Base-by-base conservation (phyloP, 352 stramenopile genomes). In the Thalassiosira mediterranea region DNA sequence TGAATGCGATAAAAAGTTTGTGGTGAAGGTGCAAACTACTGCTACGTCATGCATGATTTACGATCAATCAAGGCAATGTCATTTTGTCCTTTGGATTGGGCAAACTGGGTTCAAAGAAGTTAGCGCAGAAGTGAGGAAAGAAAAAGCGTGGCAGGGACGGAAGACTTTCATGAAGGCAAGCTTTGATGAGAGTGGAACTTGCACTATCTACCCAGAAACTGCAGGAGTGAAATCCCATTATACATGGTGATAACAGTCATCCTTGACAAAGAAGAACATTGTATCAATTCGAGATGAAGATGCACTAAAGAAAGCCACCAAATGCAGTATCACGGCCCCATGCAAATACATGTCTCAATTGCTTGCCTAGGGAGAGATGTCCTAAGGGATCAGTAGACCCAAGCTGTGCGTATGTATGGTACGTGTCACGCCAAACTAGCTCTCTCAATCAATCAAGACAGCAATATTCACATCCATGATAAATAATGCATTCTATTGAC, bases 111-210 rank as follows among this genome's bases (percentile, higher is more conserved):
- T 72, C 54, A 29, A 46, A 13, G 53, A 79, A 58, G 34, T 83
- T 5, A 21, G 42, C 1, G n/a, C 44, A 31, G 46, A 47, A 29
- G 57, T 71, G 15, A n/a, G 32, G 17, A 44, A 61, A 0, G 61
- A 83, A 28, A 23, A 13, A 10, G 34, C 74, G 1, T 75, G 26
- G 17, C 19, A 76, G 32, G 74, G 74, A 17, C 59, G 42, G 25
- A 83, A 83, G 26, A 69, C 60, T 28, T 83, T 69, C 37, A 59
- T 83, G 46, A 83, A 76, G 47, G 67, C 68, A 32, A 58, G 34
- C 2, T 83, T 83, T 72, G 68, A 79, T 51, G 19, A 44, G 7
- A 47, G 32, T 26, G 74, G 68, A 19, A 42, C 31, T 4, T 83
- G 74, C 42, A 70, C 66, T 0, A 54, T 82, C 3, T 82, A 71